Evolutionary conservation across 306 rosid species (phyloP).

Genomic region (Castanea sativa): DNA sequence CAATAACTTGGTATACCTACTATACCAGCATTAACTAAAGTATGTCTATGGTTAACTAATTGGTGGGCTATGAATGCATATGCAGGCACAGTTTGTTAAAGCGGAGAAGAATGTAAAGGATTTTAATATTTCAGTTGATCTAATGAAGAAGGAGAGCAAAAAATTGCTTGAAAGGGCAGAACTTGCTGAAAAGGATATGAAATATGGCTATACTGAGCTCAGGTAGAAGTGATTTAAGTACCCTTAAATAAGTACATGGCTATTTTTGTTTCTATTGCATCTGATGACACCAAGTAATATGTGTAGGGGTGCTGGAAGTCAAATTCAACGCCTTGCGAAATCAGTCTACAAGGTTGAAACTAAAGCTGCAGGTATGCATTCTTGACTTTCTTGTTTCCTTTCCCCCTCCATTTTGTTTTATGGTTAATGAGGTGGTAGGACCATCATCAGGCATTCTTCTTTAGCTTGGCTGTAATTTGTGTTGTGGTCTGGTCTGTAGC

Average conservation of each 20-base stretch:
- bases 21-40: too few relatives aligned
- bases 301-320: conserved; percentile 67
- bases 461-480: neutral
- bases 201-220: conserved; percentile 65
- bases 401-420: neutral
- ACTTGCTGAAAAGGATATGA: conserved; percentile 87
- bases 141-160: conserved; percentile 76
- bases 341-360: conserved; percentile 62
- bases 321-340: conserved; percentile 63
- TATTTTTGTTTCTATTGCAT: neutral
- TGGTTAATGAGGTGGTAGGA: neutral
- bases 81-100: conserved; percentile 66
- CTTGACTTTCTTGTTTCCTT: neutral
- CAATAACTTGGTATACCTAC: too few relatives aligned
- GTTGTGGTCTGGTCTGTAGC: neutral
- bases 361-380: conserved; percentile 62
- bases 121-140: conserved; percentile 66
- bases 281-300: conserved; percentile 16
- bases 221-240: conserved; percentile 41
- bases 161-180: conserved; percentile 81
- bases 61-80: conserved; percentile 5
- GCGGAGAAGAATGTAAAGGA: conserved; percentile 80
- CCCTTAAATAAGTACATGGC: neutral
- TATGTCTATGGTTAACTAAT: too few relatives aligned
- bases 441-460: neutral